These are phyloP conservation scores for Chromosphaera perkinsii DNA, from an alignment of 208 protist genomes.

Conservation along the genomic window DNA sequence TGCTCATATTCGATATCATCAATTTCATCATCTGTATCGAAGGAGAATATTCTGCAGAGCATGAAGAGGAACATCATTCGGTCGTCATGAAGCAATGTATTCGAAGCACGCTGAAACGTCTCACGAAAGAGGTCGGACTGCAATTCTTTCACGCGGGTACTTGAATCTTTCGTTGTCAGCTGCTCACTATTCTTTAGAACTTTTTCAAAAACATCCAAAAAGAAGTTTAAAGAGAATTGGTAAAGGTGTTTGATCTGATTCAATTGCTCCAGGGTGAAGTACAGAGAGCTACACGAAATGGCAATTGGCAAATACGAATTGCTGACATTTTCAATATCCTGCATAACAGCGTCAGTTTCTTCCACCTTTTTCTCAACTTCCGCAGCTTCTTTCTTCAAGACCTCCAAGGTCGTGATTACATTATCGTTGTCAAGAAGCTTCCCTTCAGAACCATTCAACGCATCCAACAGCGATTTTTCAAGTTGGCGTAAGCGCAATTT, in stretches of 20 bases:
- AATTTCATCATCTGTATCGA: slow-evolving; percentile 25
- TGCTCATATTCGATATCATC: slow-evolving; percentile 37
- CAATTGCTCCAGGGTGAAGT: slow-evolving; percentile 88
- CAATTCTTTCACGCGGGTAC: not conserved
- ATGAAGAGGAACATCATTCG: slow-evolving; percentile 81
- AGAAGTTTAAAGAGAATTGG: slow-evolving; percentile 89
- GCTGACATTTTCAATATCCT: slow-evolving; percentile 59
- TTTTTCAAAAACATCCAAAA: slow-evolving; percentile 79
- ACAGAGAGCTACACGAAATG: slow-evolving; percentile 72
- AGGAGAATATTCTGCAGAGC: slow-evolving; percentile 82
- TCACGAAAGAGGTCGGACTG: slow-evolving; percentile 61
- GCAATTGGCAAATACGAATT: slow-evolving; percentile 82
- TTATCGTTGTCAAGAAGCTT: slow-evolving; percentile 93
- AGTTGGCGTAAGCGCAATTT: slow-evolving; percentile 80
- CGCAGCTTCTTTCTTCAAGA: slow-evolving; percentile 81
- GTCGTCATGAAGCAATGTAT: slow-evolving; percentile 85
- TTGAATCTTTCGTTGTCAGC: not conserved
- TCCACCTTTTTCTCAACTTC: slow-evolving; percentile 77
- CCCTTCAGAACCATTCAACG: slow-evolving; percentile 64
- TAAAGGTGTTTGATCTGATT: slow-evolving; percentile 87
- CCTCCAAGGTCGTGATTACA: slow-evolving; percentile 83
- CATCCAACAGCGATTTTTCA: slow-evolving; percentile 87
- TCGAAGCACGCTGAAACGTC: slow-evolving; percentile 66
- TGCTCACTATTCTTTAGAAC: slow-evolving; percentile 61
- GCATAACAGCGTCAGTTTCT: slow-evolving; percentile 82